Percentiles rank a stretch among this genome's conserved stretches.
phyloP scores from a whole-genome alignment of 2,329 filamentous ascomycete species.

The Exophiala spinifera region DNA sequence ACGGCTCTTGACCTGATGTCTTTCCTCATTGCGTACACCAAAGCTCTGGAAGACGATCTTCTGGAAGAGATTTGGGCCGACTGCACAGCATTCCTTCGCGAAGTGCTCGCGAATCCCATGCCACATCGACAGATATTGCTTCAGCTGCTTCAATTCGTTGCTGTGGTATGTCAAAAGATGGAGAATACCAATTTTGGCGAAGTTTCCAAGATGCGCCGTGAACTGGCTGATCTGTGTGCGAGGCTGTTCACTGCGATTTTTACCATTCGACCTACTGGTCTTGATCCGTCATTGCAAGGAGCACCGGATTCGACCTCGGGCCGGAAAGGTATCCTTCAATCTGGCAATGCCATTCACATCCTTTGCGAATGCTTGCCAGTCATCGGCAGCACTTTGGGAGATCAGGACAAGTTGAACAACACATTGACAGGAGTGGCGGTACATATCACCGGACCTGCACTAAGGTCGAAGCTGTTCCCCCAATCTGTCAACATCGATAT shows the following conservation, averaged over 20 bases:
- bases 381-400: constrained; percentile 76
- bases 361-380: constrained; percentile 75
- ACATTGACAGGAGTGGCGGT: constrained; percentile 78
- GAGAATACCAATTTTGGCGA: constrained; percentile 98
- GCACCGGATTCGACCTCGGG: constrained; percentile 21
- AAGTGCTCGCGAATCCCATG: constrained; percentile 88
- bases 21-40: constrained; percentile 87
- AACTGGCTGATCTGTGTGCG: constrained; percentile 84
- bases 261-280: constrained; percentile 77
- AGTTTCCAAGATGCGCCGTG: constrained; percentile 84
- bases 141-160: constrained; percentile 80
- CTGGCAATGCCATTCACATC: constrained; percentile 74
- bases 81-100: constrained; percentile 84
- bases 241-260: constrained; percentile 89
- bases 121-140: constrained; percentile 90
- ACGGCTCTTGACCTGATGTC: constrained; percentile 79
- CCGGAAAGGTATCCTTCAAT: constrained; percentile 31
- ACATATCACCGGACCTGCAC: constrained; percentile 74
- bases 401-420: constrained; percentile 75
- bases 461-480: constrained; percentile 83
- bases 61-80: constrained; percentile 98
- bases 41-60: constrained; percentile 88
- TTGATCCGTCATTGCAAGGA: constrained; percentile 49
- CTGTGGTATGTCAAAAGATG: constrained; percentile 87
- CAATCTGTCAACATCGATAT: constrained; percentile 73